These are phyloP conservation scores for Alternaria triticimaculans DNA, from an alignment of 2,329 filamentous ascomycete genomes.

Conservation along the genomic window DNA sequence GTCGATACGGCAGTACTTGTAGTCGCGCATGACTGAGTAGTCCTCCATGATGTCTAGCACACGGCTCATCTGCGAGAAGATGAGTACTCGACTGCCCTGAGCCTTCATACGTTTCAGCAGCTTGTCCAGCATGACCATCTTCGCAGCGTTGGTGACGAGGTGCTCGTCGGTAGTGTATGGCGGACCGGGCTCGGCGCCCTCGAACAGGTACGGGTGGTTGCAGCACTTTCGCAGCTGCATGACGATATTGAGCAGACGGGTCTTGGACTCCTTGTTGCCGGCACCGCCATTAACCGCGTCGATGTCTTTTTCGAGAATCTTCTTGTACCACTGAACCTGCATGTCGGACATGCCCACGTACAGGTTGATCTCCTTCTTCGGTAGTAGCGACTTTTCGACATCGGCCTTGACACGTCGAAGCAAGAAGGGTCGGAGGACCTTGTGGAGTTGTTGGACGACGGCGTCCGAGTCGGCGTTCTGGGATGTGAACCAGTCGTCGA, in stretches of 20 bases:
- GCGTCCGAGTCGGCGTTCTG: constrained; percentile 92
- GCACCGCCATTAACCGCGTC: constrained; percentile 97
- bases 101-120: constrained; percentile 81
- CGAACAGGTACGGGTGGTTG: constrained; percentile 97
- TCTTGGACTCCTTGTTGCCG: constrained; percentile 97
- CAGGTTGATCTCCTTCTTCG: constrained; percentile 96
- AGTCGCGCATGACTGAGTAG: constrained; percentile 94
- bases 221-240: constrained; percentile 99
- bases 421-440: constrained; percentile 89
- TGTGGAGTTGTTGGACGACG: constrained; percentile 93
- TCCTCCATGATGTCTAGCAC: constrained; percentile 96
- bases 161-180: constrained; percentile 99
- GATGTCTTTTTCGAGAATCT: constrained; percentile 98
- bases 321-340: constrained; percentile 99
- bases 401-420: constrained; percentile 96
- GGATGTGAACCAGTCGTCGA: constrained; percentile 96
- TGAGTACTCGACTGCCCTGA: constrained; percentile 92
- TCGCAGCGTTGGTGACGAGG: constrained; percentile 88
- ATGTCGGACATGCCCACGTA: constrained; percentile 99
- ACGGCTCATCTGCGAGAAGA: constrained; percentile 99
- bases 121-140: constrained; percentile 97
- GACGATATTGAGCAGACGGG: constrained; percentile 94
- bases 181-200: constrained; percentile 94
- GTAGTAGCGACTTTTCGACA: constrained; percentile 95
- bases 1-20: constrained; percentile 96